Evolutionary conservation across 1,284 basidiomycete species (phyloP).

Genomic region (Ustilago sp.): DNA sequence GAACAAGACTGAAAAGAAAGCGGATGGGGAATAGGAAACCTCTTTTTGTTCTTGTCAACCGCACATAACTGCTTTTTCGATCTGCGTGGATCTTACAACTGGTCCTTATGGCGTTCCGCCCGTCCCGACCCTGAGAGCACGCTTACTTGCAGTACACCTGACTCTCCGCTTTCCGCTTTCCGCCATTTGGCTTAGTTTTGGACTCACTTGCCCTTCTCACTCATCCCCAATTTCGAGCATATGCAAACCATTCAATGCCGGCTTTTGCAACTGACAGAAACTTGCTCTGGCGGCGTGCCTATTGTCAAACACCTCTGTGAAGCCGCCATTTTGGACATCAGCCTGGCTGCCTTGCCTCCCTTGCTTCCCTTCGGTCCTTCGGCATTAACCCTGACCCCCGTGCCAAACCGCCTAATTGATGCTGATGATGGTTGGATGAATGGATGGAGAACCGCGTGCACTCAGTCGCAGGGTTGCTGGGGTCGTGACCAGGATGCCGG

Average conservation of each 20-base stretch:
- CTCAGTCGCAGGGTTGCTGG: neutral
- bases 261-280: neutral
- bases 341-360: neutral
- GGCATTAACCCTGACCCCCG: neutral
- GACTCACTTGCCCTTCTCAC: neutral
- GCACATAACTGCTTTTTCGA: conserved; percentile 14
- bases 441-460: too few species aligned
- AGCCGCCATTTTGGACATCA: conserved; percentile 4
- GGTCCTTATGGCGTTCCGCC: neutral
- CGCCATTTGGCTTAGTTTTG: neutral
- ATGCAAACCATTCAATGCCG: neutral
- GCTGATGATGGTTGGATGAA: too few species aligned
- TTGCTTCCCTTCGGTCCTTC: neutral
- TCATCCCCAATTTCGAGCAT: neutral
- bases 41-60: conserved; percentile 4
- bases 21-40: neutral
- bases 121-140: neutral
- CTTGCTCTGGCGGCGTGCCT: neutral
- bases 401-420: neutral
- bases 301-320: conserved; percentile 2
- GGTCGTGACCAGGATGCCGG: conserved; percentile 4
- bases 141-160: neutral
- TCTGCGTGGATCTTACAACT: conserved; percentile 10
- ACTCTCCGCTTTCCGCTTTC: conserved; percentile 1
- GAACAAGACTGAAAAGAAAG: too few species aligned